Evolutionary conservation across 2,329 filamentous ascomycete species (phyloP).

Genomic region (Trichoderma arundinaceum): DNA sequence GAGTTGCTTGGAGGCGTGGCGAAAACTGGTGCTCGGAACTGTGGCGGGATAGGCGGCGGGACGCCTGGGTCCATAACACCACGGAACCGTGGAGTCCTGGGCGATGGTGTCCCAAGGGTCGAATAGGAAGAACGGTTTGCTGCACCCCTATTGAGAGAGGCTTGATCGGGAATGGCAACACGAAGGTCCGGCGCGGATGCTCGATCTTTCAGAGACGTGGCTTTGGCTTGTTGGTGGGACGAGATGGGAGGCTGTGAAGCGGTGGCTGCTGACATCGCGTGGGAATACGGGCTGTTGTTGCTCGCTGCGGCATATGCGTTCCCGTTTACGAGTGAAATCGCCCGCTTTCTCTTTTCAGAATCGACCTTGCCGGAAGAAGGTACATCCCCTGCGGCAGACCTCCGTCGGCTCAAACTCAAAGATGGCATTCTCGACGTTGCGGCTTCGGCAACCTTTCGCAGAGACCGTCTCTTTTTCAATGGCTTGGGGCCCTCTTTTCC

Average conservation of each 20-base stretch:
- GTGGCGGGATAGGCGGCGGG: constrained; percentile 27
- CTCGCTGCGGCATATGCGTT: background rate
- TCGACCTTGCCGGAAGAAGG: background rate
- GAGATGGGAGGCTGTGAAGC: background rate
- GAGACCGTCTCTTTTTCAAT: constrained; percentile 28
- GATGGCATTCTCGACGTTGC: constrained; percentile 23
- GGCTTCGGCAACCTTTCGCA: constrained; percentile 25
- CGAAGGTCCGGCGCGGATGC: constrained; percentile 40
- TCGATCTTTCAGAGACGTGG: constrained; percentile 28
- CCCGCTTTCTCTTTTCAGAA: constrained; percentile 8
- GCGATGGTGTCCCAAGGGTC: constrained; percentile 32
- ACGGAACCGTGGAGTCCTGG: constrained; percentile 21
- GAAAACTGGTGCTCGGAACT: constrained; percentile 20
- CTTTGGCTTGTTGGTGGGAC: constrained; percentile 23
- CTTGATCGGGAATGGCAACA: constrained; percentile 29
- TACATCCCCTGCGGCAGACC: constrained; percentile 27
- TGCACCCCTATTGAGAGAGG: constrained; percentile 34
- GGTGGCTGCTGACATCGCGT: background rate
- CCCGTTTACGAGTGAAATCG: background rate
- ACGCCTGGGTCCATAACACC: constrained; percentile 28
- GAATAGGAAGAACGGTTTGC: constrained; percentile 34
- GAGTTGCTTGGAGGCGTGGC: background rate
- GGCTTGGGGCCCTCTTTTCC: background rate
- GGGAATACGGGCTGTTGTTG: background rate
- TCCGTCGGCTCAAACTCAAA: constrained; percentile 25